These are phyloP conservation scores for Juglanconis oblonga DNA, from an alignment of 2,329 filamentous ascomycete species.

Conservation along the genomic window DNA sequence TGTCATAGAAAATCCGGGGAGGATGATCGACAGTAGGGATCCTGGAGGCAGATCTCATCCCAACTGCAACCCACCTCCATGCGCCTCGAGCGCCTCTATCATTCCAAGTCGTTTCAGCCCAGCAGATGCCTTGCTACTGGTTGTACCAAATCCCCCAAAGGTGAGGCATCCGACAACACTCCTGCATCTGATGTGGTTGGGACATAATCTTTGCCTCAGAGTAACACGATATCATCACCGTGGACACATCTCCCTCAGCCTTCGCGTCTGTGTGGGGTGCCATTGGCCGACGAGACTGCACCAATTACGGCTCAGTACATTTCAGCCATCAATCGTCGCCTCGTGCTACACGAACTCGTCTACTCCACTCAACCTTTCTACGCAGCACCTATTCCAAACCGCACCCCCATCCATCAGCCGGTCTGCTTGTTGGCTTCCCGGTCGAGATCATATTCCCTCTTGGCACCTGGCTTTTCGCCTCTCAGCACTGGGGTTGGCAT, in stretches of 20 bases:
- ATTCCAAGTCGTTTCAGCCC: conserved; percentile 8
- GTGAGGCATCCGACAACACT: not conserved
- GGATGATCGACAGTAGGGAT: not conserved
- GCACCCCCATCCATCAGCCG: not conserved
- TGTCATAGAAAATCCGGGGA: not conserved
- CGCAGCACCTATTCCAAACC: not conserved
- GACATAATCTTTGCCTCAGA: not conserved
- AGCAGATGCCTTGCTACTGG: not conserved
- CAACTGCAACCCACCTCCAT: not conserved
- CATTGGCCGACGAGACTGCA: conserved; percentile 7
- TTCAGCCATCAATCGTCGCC: conserved; percentile 5
- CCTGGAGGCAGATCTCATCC: not conserved
- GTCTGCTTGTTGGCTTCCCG: not conserved
- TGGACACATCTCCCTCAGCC: not conserved
- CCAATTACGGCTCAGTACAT: conserved; percentile 16
- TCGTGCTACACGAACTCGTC: conserved; percentile 6
- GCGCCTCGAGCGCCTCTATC: not conserved
- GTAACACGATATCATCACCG: not conserved
- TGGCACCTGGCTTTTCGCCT: not conserved
- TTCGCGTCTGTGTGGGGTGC: conserved; percentile 6
- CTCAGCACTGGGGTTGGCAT: not conserved
- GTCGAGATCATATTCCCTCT: not conserved
- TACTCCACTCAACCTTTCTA: not conserved
- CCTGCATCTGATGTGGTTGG: conserved; percentile 2
- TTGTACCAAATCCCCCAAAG: not conserved